Percentiles rank a stretch among this genome's conserved stretches.
phyloP scores from a whole-genome alignment of 108 stramenopile genomes.

The Conticribra weissflogii region DNA sequence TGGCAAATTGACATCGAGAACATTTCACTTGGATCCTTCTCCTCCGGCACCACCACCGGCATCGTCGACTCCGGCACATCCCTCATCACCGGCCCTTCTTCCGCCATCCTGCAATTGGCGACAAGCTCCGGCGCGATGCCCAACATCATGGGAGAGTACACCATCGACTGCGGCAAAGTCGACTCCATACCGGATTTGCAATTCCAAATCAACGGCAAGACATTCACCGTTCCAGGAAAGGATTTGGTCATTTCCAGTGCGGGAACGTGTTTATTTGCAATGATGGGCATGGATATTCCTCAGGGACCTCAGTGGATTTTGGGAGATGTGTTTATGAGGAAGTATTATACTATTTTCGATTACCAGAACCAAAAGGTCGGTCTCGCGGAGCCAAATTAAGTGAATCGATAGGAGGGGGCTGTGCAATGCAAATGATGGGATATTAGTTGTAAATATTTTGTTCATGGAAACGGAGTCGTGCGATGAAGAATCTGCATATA shows the following conservation, averaged over 20 bases:
- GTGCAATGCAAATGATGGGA: too few relatives aligned
- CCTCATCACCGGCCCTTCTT: constrained; percentile 86
- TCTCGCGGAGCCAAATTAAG: constrained; percentile 74
- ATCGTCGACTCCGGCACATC: constrained; percentile 94
- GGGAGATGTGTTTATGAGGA: constrained; percentile 96
- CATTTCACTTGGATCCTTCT: constrained; percentile 62
- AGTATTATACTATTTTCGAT: constrained; percentile 97
- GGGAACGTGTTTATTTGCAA: constrained; percentile 90
- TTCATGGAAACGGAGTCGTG: too few relatives aligned
- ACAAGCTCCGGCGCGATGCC: constrained; percentile 82
- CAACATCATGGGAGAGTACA: constrained; percentile 92
- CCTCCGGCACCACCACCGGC: constrained; percentile 57
- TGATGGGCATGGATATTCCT: constrained; percentile 96
- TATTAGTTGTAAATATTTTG: too few relatives aligned
- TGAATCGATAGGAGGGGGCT: too few relatives aligned
- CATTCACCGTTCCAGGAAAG: constrained; percentile 81
- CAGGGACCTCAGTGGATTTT: constrained; percentile 92
- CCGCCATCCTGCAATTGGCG: constrained; percentile 71
- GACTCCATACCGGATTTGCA: constrained; percentile 71
- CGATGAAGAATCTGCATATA: too few relatives aligned
- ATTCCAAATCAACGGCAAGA: constrained; percentile 82
- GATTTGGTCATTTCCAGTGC: constrained; percentile 87
- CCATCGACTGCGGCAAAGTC: constrained; percentile 84
- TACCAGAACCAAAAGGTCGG: constrained; percentile 82
- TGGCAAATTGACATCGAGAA: constrained; percentile 88